These are phyloP conservation scores for Desmodesmus armatus DNA, from an alignment of 139 green algal species.

Conservation along the genomic window DNA sequence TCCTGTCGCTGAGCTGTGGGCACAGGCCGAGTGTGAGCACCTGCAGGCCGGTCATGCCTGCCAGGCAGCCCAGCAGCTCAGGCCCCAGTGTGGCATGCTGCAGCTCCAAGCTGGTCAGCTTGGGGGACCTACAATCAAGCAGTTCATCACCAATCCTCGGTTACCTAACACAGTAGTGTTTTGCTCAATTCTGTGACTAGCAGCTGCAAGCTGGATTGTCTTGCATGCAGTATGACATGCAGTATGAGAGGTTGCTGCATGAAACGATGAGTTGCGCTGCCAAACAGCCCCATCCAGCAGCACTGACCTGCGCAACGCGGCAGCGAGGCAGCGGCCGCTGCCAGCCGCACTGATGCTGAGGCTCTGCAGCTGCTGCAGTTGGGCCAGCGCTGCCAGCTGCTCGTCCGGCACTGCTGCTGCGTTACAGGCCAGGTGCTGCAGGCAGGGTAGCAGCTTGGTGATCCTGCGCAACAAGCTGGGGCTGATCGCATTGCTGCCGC, in stretches of 20 bases:
- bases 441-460: background rate
- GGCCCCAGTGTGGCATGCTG: background rate
- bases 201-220: too few relatives aligned
- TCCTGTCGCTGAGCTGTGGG: slow-evolving; percentile 1
- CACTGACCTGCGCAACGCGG: background rate
- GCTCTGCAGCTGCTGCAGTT: background rate
- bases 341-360: background rate
- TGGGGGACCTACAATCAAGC: background rate
- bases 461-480: slow-evolving; percentile 19
- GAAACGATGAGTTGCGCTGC: too few relatives aligned
- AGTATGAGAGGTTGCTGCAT: too few relatives aligned
- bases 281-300: too few relatives aligned
- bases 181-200: too few relatives aligned
- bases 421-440: background rate
- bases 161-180: too few relatives aligned
- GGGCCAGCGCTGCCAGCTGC: slow-evolving; percentile 1
- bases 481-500: slow-evolving; percentile 20
- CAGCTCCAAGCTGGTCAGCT: slow-evolving; percentile 25
- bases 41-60: slow-evolving; percentile 7
- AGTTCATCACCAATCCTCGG: too few relatives aligned
- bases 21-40: slow-evolving; percentile 35
- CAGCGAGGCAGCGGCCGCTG: background rate
- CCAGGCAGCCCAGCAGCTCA: slow-evolving; percentile 5
- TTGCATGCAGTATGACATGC: too few relatives aligned
- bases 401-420: background rate